These are phyloP conservation scores for Aspergillus versicolor DNA, from an alignment of 2,329 filamentous ascomycete species.

Conservation along the genomic window DNA sequence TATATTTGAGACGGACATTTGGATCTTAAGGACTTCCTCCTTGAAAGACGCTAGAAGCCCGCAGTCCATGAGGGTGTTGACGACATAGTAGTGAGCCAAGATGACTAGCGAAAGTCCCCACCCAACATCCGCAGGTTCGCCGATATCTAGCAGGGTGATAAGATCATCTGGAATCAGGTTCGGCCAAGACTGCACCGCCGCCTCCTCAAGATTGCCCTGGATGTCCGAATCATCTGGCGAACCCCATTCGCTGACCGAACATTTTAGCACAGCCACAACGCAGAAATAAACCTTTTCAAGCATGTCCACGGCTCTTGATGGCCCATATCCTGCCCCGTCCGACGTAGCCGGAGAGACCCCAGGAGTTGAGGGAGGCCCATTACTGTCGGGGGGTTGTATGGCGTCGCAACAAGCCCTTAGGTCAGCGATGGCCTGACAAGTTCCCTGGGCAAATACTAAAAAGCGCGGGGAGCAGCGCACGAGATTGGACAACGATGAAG, in stretches of 20 bases:
- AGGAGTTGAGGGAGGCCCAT: background rate
- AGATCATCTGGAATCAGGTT: background rate
- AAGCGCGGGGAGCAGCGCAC: background rate
- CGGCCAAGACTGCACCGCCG: background rate
- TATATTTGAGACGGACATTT: background rate
- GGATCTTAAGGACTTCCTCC: slow-evolving; percentile 1
- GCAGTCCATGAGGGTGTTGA: slow-evolving; percentile 7
- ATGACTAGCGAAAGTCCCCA: slow-evolving; percentile 1
- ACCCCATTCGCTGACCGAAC: background rate
- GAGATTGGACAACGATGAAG: background rate
- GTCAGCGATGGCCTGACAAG: background rate
- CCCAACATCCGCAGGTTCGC: background rate
- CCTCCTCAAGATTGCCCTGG: background rate
- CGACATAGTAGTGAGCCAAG: slow-evolving; percentile 4
- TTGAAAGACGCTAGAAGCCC: slow-evolving; percentile 1
- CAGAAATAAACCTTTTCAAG: background rate
- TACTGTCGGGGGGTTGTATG: background rate
- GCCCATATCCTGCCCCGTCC: background rate
- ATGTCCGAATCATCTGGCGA: background rate
- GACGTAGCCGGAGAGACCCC: background rate
- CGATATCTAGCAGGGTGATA: background rate
- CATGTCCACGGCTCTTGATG: background rate
- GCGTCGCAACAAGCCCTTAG: background rate
- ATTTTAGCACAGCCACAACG: background rate
- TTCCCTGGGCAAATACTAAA: background rate